Evolutionary conservation across 306 rosid genomes (phyloP).

Genomic region (Lupinus albus): DNA sequence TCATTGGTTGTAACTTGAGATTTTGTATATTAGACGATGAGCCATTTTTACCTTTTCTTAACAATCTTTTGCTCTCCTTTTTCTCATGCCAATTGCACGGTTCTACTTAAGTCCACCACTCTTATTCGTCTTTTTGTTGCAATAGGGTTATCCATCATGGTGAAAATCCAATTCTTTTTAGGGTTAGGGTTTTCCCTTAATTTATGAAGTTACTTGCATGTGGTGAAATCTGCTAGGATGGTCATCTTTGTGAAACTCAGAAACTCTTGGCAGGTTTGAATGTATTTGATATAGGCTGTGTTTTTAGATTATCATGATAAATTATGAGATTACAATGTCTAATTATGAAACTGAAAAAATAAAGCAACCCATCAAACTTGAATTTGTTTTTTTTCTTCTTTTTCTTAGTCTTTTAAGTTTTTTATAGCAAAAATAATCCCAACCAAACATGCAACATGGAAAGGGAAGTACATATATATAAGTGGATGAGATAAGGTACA

Average conservation of each 20-base stretch:
- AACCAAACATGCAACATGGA: too few species aligned
- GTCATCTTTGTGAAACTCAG: constrained; percentile 6
- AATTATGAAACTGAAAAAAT: too few species aligned
- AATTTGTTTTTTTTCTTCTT: too few species aligned
- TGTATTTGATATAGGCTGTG: too few species aligned
- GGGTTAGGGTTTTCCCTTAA: constrained; percentile 53
- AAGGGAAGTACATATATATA: constrained; percentile 42
- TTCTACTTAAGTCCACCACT: neutral
- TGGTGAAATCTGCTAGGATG: constrained; percentile 29
- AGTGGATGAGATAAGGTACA: constrained; percentile 32
- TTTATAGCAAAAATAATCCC: too few species aligned
- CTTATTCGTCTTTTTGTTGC: neutral
- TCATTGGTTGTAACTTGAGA: constrained; percentile 46
- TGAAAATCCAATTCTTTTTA: constrained; percentile 25
- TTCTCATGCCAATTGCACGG: neutral
- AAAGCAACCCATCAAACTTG: too few species aligned
- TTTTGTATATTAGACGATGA: constrained; percentile 24
- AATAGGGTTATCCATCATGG: neutral
- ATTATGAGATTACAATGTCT: too few species aligned
- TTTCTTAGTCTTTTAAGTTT: too few species aligned
- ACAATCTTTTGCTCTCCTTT: neutral
- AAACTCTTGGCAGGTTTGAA: constrained; percentile 23
- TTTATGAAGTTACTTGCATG: constrained; percentile 26
- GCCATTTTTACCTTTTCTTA: constrained; percentile 1
- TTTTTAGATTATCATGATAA: too few species aligned